A percentile compares a stretch with the other conserved stretches of the same genome.
Conservation (phyloP, 495 filamentous ascomycete genomes). For the Cenococcum geophilum region DNA sequence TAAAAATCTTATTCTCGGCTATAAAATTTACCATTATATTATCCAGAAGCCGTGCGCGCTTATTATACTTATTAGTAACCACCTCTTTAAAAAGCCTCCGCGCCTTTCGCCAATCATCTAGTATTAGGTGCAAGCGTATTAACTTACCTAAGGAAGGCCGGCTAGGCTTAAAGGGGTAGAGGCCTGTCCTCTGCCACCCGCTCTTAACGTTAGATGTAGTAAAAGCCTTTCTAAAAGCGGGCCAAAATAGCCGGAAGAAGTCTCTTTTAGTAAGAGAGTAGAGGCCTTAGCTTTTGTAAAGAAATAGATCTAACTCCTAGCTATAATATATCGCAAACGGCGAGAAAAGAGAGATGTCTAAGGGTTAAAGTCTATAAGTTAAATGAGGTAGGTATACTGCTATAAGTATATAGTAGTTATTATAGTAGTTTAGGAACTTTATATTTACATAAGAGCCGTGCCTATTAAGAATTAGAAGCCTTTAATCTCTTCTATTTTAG, state of each 20-base stretch:
- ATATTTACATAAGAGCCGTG: conserved; percentile 18
- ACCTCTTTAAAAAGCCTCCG: too few species aligned
- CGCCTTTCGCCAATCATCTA: too few species aligned
- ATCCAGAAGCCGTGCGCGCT: too few species aligned
- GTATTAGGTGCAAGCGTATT: too few species aligned
- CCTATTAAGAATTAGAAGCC: conserved; percentile 22
- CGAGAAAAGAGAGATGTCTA: too few species aligned
- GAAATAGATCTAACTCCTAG: neutral
- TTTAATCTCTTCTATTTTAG: too few species aligned
- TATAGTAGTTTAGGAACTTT: conserved; percentile 12
- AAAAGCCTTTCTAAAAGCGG: neutral
- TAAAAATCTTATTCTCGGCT: too few species aligned
- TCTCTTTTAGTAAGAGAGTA: neutral
- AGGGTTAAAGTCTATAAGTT: conserved; percentile 27
- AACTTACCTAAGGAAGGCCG: too few species aligned
- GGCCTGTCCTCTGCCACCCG: neutral
- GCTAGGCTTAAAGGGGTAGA: neutral
- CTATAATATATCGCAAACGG: conserved; percentile 2
- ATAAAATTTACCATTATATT: too few species aligned
- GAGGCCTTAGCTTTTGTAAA: neutral
- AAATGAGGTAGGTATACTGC: conserved; percentile 16
- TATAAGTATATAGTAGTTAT: conserved; percentile 24
- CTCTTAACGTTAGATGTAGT: neutral
- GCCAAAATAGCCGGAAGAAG: too few species aligned
- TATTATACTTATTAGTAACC: too few species aligned